Evolutionary conservation across 129 eudicot genomes (phyloP).

Genomic region (Centrapalus pauciflorus): DNA sequence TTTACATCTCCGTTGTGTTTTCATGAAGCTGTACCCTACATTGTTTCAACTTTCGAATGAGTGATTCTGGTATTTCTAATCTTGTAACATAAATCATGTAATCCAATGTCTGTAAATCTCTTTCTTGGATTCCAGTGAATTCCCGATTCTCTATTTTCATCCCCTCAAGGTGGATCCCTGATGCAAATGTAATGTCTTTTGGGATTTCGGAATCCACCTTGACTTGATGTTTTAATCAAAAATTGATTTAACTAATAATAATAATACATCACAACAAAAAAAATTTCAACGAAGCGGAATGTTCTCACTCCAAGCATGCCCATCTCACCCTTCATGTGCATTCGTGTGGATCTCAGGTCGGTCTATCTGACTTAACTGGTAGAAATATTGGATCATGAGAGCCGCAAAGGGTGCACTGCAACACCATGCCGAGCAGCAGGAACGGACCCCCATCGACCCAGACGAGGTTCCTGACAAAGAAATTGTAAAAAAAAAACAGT

Average conservation of each 20-base stretch:
- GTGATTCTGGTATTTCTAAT: background rate
- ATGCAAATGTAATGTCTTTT: slow-evolving; percentile 6
- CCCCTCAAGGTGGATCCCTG: background rate
- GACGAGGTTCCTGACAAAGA: slow-evolving; percentile 71
- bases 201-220: slow-evolving; percentile 7
- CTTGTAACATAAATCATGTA: background rate
- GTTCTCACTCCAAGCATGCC: background rate
- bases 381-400: slow-evolving; percentile 28
- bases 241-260: slow-evolving; percentile 28
- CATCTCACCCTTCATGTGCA: background rate
- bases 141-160: background rate
- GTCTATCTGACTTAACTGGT: background rate
- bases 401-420: slow-evolving; percentile 50
- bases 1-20: background rate
- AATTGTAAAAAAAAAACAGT: background rate
- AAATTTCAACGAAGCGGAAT: background rate
- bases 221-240: slow-evolving; percentile 8
- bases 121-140: too few species aligned
- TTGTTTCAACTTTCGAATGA: too few species aligned
- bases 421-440: slow-evolving; percentile 74
- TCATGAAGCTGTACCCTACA: too few species aligned
- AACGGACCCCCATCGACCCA: slow-evolving; percentile 93
- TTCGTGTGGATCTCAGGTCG: background rate
- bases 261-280: slow-evolving; percentile 27
- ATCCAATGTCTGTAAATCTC: too few species aligned